Evolutionary conservation across 371 early-diverging fungal genomes (phyloP), one percentile per base, ranked within the genome.

Genomic region (Saksenaea oblongispora): DNA sequence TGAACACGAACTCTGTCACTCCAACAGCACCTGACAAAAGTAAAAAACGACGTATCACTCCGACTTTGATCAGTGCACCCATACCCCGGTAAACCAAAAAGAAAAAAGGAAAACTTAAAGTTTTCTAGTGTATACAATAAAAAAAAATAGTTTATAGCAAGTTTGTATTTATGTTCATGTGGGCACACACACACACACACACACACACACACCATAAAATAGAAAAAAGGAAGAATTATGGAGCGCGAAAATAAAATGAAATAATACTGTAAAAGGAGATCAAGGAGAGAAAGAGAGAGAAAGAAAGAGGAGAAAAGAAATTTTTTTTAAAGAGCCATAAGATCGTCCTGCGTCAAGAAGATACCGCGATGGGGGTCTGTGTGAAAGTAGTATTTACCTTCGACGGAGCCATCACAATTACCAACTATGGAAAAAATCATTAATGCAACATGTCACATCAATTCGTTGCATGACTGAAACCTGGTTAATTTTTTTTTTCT

Each of bases 31-130:
- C 28, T 11, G 42, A 58, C 17, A 54, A 36, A 17, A 64, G 54
- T 18, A 74, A 77, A 34, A 81, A 78, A 47, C 67, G 76, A 37
- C 73, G 78, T 37, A 76, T 76, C 59, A 70, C 76, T 34, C 78
- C 81, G 13, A 74, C 71, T 47, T 39, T 75, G 27, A 69, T 76
- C 28, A 66, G 67, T 34, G 44, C 72, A 11, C 37, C 39, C 14
- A 34, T 31, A 42, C 56, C 56, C n/a, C 54, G 54, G 31, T 24
- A 55, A 62, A 55, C 36, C 13, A 34, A 18, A 37, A 41, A 54
- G 55, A 55, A 35, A 62, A 62, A 39, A 44, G 55, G 18, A 31
- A 62, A 28, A 26, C 56, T 28, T 56, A n/a, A 34, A 34, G 9
- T 11, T 56, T 56, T 56, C 22, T 13, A n/a, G 17, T 56, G 56